Conservation (phyloP, 805 yeast genomes). For the Jamesozyma gamospora region DNA sequence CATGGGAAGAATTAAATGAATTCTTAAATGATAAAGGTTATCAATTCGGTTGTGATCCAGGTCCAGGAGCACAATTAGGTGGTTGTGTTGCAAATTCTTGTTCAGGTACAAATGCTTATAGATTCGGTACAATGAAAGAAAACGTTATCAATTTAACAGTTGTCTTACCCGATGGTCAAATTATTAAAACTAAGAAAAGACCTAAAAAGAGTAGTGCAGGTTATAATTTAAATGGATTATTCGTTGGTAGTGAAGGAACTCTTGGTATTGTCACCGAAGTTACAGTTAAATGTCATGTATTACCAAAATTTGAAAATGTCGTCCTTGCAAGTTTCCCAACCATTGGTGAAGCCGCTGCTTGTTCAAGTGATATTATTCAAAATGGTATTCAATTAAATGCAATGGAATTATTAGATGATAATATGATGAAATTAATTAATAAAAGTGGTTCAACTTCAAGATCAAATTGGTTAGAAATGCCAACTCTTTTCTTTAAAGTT, state of each 20-base stretch:
- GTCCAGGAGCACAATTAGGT: constrained; percentile 73
- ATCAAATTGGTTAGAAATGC: constrained; percentile 45
- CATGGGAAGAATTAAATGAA: constrained; percentile 63
- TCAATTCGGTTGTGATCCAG: constrained; percentile 68
- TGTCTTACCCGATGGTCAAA: constrained; percentile 71
- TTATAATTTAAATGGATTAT: constrained; percentile 64
- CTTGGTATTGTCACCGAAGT: constrained; percentile 72
- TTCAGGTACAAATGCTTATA: constrained; percentile 69
- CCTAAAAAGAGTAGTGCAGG: constrained; percentile 77
- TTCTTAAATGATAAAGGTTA: constrained; percentile 39
- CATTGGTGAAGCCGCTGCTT: constrained; percentile 59
- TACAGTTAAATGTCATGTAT: constrained; percentile 57
- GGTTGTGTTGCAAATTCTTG: constrained; percentile 74
- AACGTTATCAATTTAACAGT: constrained; percentile 59
- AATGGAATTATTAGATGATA: constrained; percentile 62
- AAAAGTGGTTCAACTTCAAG: constrained; percentile 42
- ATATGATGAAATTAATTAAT: constrained; percentile 60
- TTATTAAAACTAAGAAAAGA: constrained; percentile 63
- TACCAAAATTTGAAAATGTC: constrained; percentile 56
- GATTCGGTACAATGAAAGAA: constrained; percentile 76
- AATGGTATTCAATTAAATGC: constrained; percentile 63
- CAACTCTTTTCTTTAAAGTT: constrained; percentile 56
- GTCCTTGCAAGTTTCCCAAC: constrained; percentile 60
- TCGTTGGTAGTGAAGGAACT: constrained; percentile 73
- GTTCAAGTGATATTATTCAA: constrained; percentile 53